phyloP scores from a whole-genome alignment of 1,284 basidiomycete genomes.

The Cryptococcus jaspeensis region DNA sequence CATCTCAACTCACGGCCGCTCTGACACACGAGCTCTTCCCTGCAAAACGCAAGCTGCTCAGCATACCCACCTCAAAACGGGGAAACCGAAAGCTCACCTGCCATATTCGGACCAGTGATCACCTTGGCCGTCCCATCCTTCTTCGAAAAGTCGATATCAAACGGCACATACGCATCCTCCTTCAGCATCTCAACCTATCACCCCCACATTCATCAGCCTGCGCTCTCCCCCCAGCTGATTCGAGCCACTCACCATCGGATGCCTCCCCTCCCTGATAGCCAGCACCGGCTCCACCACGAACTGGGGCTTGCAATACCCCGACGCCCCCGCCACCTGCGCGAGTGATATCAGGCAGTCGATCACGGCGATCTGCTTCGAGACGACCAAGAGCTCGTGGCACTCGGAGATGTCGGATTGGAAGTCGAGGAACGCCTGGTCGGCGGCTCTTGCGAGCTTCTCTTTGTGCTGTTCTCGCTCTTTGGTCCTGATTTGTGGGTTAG shows the following conservation, averaged over 20 bases:
- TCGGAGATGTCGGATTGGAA: constrained; percentile 72
- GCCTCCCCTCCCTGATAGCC: constrained; percentile 57
- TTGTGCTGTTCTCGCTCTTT: constrained; percentile 73
- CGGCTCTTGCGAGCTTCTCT: constrained; percentile 68
- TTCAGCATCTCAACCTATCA: constrained; percentile 74
- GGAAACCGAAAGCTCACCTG: constrained; percentile 48
- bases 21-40: constrained; percentile 50
- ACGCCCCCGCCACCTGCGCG: constrained; percentile 42
- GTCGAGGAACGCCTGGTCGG: constrained; percentile 62
- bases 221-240: constrained; percentile 53
- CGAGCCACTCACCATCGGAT: constrained; percentile 71
- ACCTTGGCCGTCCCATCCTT: constrained; percentile 48
- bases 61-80: not conserved
- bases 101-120: constrained; percentile 47
- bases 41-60: not conserved
- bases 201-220: constrained; percentile 34
- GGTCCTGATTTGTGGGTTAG: constrained; percentile 41
- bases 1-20: constrained; percentile 29
- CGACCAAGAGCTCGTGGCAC: constrained; percentile 67
- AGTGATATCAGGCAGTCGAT: constrained; percentile 55
- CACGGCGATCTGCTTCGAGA: constrained; percentile 69
- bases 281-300: constrained; percentile 62
- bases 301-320: constrained; percentile 64
- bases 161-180: constrained; percentile 75
- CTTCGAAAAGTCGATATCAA: constrained; percentile 46